Evolutionary conservation across 768 basidiomycete genomes (phyloP).

Genomic region (Leccinellum albellum): DNA sequence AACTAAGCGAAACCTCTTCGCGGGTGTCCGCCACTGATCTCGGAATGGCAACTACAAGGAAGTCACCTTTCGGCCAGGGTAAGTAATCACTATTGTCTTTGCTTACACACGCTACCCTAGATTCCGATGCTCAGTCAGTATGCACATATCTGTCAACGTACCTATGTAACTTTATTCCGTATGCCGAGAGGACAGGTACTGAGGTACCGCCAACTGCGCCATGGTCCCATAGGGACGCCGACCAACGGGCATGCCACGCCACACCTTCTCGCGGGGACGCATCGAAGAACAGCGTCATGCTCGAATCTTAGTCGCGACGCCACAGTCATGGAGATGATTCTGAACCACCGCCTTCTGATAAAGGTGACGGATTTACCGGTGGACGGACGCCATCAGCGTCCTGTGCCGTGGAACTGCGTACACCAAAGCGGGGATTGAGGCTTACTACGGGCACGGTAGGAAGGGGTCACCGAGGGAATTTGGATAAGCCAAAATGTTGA

Average conservation of each 20-base stretch:
- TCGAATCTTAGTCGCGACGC: conserved; percentile 29
- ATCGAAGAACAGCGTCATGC: conserved; percentile 20
- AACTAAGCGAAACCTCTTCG: background rate
- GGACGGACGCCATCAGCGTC: background rate
- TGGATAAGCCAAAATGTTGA: conserved; percentile 4
- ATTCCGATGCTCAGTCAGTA: conserved; percentile 7
- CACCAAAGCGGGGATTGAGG: conserved; percentile 31
- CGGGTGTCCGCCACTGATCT: conserved; percentile 4
- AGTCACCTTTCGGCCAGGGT: conserved; percentile 17
- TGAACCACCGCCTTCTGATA: conserved; percentile 31
- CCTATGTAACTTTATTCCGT: conserved; percentile 7
- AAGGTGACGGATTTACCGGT: conserved; percentile 5
- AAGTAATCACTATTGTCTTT: conserved; percentile 16
- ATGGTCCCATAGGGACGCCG: background rate
- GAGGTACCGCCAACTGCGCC: background rate
- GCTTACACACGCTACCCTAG: background rate
- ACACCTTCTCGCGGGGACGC: conserved; percentile 14
- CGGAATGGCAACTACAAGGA: conserved; percentile 11
- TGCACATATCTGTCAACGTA: background rate
- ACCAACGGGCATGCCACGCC: background rate
- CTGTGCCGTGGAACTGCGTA: conserved; percentile 19
- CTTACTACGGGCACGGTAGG: conserved; percentile 35
- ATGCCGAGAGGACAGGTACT: background rate
- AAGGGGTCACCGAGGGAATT: background rate
- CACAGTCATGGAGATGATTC: conserved; percentile 46